These are phyloP conservation scores for Kodamaea neixiangensis DNA, from an alignment of 805 yeast genomes.

Conservation along the genomic window DNA sequence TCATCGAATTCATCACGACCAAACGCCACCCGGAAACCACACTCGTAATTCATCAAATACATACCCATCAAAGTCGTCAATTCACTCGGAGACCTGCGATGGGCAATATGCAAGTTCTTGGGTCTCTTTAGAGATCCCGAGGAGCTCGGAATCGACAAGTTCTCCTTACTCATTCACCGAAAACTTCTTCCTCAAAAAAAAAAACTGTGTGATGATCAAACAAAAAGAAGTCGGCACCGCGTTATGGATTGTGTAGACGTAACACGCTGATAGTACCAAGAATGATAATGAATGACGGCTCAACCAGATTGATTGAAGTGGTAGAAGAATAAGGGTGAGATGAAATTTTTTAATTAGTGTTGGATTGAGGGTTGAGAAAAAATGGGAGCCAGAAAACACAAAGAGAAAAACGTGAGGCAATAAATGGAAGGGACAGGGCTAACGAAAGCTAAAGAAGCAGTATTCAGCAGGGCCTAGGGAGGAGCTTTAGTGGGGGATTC, in stretches of 20 bases:
- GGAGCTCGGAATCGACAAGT: conserved; percentile 11
- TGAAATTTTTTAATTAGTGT: conserved; percentile 9
- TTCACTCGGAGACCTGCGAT: conserved; percentile 94
- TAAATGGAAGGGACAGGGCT: not conserved
- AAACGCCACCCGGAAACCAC: not conserved
- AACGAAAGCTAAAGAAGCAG: not conserved
- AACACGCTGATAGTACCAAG: conserved; percentile 2
- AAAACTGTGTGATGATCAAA: conserved; percentile 2
- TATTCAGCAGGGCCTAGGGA: not conserved
- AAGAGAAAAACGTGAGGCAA: conserved; percentile 7
- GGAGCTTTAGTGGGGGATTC: not conserved
- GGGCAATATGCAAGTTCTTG: conserved; percentile 80
- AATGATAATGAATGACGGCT: conserved; percentile 9
- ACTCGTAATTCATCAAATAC: conserved; percentile 2
- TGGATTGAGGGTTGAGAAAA: conserved; percentile 8
- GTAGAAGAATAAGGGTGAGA: conserved; percentile 9
- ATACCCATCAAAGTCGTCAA: conserved; percentile 81
- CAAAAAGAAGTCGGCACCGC: conserved; percentile 2
- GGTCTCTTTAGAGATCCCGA: conserved; percentile 26
- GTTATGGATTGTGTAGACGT: conserved; percentile 1
- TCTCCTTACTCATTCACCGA: conserved; percentile 12
- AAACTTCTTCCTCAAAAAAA: not conserved
- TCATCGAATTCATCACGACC: too few species aligned
- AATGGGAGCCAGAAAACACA: conserved; percentile 2
- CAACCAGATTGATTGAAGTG: conserved; percentile 9